Evolutionary conservation across 192 early-diverging fungal genomes (phyloP).

Genomic region (Umbelopsis sp.): DNA sequence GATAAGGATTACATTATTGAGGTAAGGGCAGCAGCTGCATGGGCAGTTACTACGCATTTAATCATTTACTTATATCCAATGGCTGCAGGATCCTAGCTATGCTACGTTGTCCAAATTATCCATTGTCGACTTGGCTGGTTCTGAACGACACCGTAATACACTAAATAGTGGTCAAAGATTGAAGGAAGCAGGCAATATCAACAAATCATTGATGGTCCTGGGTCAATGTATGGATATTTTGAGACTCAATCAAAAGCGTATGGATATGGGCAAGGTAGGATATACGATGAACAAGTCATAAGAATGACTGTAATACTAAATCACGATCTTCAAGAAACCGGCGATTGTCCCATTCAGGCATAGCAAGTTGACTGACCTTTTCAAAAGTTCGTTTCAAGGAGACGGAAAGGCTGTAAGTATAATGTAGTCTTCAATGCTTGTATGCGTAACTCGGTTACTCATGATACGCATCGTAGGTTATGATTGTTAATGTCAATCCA

Average conservation of each 20-base stretch:
- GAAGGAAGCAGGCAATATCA: conserved; percentile 67
- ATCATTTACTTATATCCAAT: neutral
- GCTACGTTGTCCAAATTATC: conserved; percentile 52
- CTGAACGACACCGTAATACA: conserved; percentile 63
- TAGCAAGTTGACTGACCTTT: conserved; percentile 68
- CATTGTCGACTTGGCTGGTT: conserved; percentile 72
- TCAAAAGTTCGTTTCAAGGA: conserved; percentile 63
- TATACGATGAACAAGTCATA: neutral
- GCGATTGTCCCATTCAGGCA: conserved; percentile 63
- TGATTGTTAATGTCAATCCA: conserved; percentile 68
- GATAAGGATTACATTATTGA: conserved; percentile 44
- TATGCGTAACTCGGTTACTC: neutral
- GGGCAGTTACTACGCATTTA: neutral
- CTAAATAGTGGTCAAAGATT: conserved; percentile 51
- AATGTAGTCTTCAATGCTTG: neutral
- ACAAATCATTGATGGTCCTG: conserved; percentile 69
- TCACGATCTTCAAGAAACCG: conserved; percentile 22
- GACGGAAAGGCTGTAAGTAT: conserved; percentile 54
- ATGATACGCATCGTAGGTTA: conserved; percentile 26
- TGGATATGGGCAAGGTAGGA: conserved; percentile 42
- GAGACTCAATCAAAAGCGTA: conserved; percentile 49
- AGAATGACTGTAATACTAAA: neutral
- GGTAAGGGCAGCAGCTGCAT: neutral
- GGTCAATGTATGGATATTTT: conserved; percentile 72
- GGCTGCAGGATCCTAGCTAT: conserved; percentile 34